Evolutionary conservation across 2,329 filamentous ascomycete species (phyloP).

Genomic region (Beauveria brongniartii): DNA sequence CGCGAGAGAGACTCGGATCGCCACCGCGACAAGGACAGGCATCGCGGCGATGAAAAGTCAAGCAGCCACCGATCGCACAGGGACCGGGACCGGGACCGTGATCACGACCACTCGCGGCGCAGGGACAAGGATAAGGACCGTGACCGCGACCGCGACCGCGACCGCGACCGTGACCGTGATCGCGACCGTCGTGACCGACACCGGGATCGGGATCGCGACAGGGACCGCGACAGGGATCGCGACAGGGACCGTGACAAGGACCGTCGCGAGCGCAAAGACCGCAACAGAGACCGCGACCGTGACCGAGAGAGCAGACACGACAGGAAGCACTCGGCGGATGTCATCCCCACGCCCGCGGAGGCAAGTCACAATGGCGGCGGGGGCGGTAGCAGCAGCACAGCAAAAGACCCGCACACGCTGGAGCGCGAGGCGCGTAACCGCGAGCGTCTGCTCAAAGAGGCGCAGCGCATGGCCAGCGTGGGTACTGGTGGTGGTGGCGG

Average conservation of each 20-base stretch:
- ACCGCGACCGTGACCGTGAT: constrained; percentile 16
- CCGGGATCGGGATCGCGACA: constrained; percentile 26
- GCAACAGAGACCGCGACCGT: constrained; percentile 28
- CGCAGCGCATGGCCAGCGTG: constrained; percentile 54
- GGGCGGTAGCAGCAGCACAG: constrained; percentile 10
- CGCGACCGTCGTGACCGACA: constrained; percentile 15
- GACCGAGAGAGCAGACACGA: constrained; percentile 20
- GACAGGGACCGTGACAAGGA: constrained; percentile 22
- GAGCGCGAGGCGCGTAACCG: constrained; percentile 61
- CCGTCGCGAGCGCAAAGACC: constrained; percentile 32
- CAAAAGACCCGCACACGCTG: constrained; percentile 55
- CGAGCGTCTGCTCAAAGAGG: constrained; percentile 60
- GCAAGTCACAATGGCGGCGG: constrained; percentile 15
- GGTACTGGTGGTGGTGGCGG: constrained; percentile 21
- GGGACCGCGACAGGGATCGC: constrained; percentile 7
- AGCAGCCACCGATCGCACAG: constrained; percentile 33
- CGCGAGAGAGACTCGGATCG: constrained; percentile 42
- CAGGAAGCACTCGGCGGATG: constrained; percentile 21
- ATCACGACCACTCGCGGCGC: constrained; percentile 20
- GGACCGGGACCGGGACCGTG: constrained; percentile 24
- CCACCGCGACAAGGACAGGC: constrained; percentile 37
- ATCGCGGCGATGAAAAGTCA: constrained; percentile 37
- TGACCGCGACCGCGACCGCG: constrained; percentile 20
- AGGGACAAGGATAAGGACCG: constrained; percentile 20
- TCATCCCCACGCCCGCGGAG: constrained; percentile 20